These are phyloP conservation scores for Ustilago hordei DNA, from an alignment of 1,284 basidiomycete species.

Conservation along the genomic window DNA sequence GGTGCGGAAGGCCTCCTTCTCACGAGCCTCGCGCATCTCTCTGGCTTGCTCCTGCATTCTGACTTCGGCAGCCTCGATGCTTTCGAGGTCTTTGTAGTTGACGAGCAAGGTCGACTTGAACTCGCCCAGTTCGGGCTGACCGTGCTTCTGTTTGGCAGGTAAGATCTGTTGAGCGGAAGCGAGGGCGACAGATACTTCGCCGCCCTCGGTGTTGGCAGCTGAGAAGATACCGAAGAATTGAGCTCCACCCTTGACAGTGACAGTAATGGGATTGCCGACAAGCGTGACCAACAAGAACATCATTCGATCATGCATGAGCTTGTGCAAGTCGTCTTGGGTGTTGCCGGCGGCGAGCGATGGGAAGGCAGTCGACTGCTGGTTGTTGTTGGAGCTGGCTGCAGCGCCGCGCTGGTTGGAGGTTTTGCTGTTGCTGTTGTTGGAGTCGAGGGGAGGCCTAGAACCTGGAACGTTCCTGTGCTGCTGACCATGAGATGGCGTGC, in stretches of 20 bases:
- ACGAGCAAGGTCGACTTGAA: constrained; percentile 53
- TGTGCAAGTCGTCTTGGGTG: constrained; percentile 37
- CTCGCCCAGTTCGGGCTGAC: constrained; percentile 41
- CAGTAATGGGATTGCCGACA: constrained; percentile 60
- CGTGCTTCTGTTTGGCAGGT: constrained; percentile 26
- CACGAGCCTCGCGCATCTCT: constrained; percentile 47
- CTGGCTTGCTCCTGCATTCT: constrained; percentile 54
- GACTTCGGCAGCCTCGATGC: constrained; percentile 53
- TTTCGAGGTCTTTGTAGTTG: constrained; percentile 57
- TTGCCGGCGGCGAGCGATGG: constrained; percentile 29
- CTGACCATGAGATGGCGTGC: constrained; percentile 14
- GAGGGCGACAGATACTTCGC: constrained; percentile 58
- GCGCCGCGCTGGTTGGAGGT: constrained; percentile 23
- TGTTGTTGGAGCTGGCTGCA: constrained; percentile 9
- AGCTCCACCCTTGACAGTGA: constrained; percentile 52
- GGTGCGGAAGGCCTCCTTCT: constrained; percentile 60
- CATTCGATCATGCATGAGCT: constrained; percentile 54
- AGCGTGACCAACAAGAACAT: constrained; percentile 58
- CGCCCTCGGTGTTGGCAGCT: constrained; percentile 49
- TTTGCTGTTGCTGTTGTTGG: constrained; percentile 16
- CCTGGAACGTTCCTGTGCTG: constrained; percentile 19
- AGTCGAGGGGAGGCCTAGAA: constrained; percentile 3
- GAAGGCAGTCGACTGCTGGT: constrained; percentile 28
- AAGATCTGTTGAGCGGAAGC: constrained; percentile 56
- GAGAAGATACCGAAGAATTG: constrained; percentile 65